Base-by-base conservation (phyloP, 228 moss, liverwort and hornwort species). In the Sphagnum magellanicum region DNA sequence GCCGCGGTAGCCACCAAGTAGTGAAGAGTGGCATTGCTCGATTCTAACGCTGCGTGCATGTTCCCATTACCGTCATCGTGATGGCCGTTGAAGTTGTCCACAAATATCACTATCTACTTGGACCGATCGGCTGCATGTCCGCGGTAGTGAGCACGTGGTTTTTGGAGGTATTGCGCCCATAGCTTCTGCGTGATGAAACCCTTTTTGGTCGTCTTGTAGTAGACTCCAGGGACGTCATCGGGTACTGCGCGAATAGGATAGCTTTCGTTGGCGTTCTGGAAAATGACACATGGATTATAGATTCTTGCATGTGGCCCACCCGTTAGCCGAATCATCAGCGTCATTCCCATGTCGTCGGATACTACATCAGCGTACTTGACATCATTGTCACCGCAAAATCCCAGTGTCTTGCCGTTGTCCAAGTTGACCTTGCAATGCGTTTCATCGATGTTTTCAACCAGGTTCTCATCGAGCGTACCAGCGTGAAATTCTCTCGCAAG, bases 391-490 rank as follows among this genome's bases (percentile, higher is more conserved):
- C 74, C 78, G 6, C 63, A 4, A 52, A 78, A 61, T 63, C 65
- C 77, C 10, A 73, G 46, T 0, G 70, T 78, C 0, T 60, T 6
- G 0, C 73, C 60, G 49, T 78, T 70, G 32, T 73, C 69, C 5
- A 53, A 5, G 11, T 78, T 73, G 5, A 79, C 5, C 3, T 70
- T 61, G 67, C 74, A 74, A 11, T 79, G 74, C 4, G 74, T 79
- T 59, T 79, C 74, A 48, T 79, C 74, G 5, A 74, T 52, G 51
- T 79, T 79, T 50, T 79, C 71, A 50, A 74, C 63, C 15, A 78
- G 10, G 53, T 64, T 73, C 16, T 77, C 77, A 69, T 74, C 51
- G 17, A 64, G 58, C 8, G 13, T 49, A 6, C 65, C 57, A 6
- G 4, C n/a, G 4, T 6, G 6, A 49, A 72, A 72, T 11, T 50